phyloP scores from a whole-genome alignment of 2,329 filamentous ascomycete genomes.

The Neonectria ditissima region DNA sequence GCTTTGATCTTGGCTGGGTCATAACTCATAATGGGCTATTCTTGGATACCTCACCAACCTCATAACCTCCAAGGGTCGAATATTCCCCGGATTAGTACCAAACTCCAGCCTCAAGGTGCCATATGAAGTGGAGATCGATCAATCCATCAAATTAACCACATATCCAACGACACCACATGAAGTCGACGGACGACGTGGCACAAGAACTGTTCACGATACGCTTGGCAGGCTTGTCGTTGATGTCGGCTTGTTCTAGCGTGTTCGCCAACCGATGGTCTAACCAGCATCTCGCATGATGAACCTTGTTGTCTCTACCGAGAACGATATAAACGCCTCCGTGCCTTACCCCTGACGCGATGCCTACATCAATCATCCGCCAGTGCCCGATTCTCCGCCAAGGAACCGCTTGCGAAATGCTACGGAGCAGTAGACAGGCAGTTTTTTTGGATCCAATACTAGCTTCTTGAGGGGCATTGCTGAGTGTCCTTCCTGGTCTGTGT shows the following conservation, averaged over 20 bases:
- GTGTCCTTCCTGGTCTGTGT: constrained; percentile 6
- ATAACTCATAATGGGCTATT: constrained; percentile 8
- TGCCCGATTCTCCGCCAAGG: constrained; percentile 6
- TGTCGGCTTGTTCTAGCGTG: constrained; percentile 19
- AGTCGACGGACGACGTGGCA: neutral
- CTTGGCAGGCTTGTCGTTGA: constrained; percentile 15
- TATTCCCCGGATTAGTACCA: constrained; percentile 18
- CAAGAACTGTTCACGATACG: neutral
- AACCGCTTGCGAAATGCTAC: neutral
- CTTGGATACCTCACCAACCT: constrained; percentile 6
- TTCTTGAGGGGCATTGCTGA: constrained; percentile 12
- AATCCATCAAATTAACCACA: constrained; percentile 4
- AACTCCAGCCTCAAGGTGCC: neutral
- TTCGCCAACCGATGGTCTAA: constrained; percentile 9
- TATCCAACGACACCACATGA: neutral
- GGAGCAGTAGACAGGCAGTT: neutral
- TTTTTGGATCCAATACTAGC: constrained; percentile 6
- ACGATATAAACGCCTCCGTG: constrained; percentile 21
- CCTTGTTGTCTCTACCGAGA: constrained; percentile 20
- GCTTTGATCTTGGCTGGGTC: constrained; percentile 1
- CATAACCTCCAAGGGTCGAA: neutral
- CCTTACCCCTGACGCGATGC: constrained; percentile 17
- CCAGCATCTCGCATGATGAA: neutral
- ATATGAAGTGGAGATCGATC: constrained; percentile 5
- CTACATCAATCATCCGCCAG: neutral